Base-by-base conservation (phyloP, 352 stramenopile genomes). In the Globisporangium nagaii region DNA sequence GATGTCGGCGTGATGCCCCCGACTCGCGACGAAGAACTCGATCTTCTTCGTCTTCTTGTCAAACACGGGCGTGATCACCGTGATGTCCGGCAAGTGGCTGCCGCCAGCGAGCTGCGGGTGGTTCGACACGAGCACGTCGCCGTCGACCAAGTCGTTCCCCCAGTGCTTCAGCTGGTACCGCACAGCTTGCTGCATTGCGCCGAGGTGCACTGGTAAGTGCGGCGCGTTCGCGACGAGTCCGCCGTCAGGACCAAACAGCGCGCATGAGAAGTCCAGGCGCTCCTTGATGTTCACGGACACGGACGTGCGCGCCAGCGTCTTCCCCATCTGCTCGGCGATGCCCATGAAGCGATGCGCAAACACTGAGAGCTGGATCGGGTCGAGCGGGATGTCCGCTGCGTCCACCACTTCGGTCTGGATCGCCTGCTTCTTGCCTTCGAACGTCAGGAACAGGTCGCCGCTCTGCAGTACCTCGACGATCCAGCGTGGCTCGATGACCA, bases 211-310 rank as follows among this genome's bases (percentile, higher is more conserved):
- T 10, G 97, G 97, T 39, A 99, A 86, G 66, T 99, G 97, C 6
- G 97, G 97, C 4, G 97, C 97, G 70, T 99, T 99, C 1, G 97
- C 97, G 10, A 99, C 96, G n/a, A 99, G 75, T n/a, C 95, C 96
- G 42, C 97, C 97, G 40, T 98, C 85, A 8, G 90, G 88, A 24
- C 95, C 97, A 71, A 99, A 99, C 15, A 99, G 74, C 20, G 97
- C 97, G 54, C 97, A 99, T 2, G 91, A 98, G 66, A 99, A 99
- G 62, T 99, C 97, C 10, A 99, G 77, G 13, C 97, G 82, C 68
- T 99, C 97, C 70, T 99, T 99, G 68, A 99, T 99, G 65, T 99
- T 99, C 46, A 99, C 97, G 25, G 92, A 98, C 52, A 98, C 92
- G 0, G 88, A 97, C 3, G 95, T 98, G 15, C 95, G 79, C 52